These are phyloP conservation scores for Mitragyna speciosa DNA, from an alignment of 257 asterid species.

Conservation along the genomic window DNA sequence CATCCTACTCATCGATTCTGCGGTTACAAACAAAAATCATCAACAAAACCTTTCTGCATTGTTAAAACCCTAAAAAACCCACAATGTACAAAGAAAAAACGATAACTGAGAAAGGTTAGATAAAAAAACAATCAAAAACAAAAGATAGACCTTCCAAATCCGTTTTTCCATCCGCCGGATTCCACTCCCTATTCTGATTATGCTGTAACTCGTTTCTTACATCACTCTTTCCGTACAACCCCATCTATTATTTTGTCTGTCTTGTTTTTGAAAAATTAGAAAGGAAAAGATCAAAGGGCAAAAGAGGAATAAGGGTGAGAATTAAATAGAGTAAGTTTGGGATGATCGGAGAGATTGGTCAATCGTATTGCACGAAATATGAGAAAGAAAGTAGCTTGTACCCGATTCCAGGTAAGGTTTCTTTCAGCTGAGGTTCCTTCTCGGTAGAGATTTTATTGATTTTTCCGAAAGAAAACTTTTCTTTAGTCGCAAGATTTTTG, in stretches of 20 bases:
- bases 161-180: conserved; percentile 23
- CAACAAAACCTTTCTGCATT: background rate
- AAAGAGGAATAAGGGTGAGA: no score
- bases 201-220: conserved; percentile 36
- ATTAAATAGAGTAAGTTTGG: background rate
- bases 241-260: no score
- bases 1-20: conserved; percentile 63
- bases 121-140: background rate
- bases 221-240: conserved; percentile 41
- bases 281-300: background rate
- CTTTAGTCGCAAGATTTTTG: no score
- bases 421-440: no score
- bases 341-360: conserved; percentile 15
- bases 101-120: background rate
- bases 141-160: conserved; percentile 51
- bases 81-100: conserved; percentile 20
- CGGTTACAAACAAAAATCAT: conserved; percentile 25
- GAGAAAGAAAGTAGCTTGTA: no score
- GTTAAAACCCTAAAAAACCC: conserved; percentile 21
- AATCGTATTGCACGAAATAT: no score
- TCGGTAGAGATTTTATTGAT: no score
- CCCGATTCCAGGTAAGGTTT: no score
- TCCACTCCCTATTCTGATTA: conserved; percentile 53
- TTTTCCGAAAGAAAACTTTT: no score
- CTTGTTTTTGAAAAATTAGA: conserved; percentile 18